Evolutionary conservation across 148 eudicot genomes (phyloP), one percentile per base, ranked within the genome.

Genomic region (Beta vulgaris): DNA sequence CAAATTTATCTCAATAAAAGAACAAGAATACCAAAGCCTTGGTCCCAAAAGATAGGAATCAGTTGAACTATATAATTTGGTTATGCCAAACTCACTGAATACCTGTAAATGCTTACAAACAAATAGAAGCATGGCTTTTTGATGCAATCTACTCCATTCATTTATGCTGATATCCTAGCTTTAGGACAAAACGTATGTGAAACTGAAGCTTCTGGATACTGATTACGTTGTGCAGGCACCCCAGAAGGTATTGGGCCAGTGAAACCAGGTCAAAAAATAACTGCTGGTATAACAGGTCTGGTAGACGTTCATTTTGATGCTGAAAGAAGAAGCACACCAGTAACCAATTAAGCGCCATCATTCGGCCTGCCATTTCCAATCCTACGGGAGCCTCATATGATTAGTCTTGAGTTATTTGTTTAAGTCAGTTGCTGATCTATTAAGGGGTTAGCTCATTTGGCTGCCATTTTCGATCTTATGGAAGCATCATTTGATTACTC

Each of bases 221-320:
- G 10, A 40, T 26, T 6, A 25, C 36, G 42, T n/a, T 58, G 66
- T 82, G 84, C 87, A 95, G 98, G 98, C 66, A 95, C 98, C 58
- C 98, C 98, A 31, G 84, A 88, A 80, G 98, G 98, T 19, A 90
- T 88, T 73, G 97, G 98, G 28, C 97, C 98, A 8, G 98, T 94
- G 25, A 94, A 90, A 78, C 83, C 88, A 58, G 97, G 98, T 21
- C 91, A 94, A 73, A 92, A 83, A 73, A 87, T 95, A 36, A 88
- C 90, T 26, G 96, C 92, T 55, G 98, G 98, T 59, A 92, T 95
- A 77, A 90, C 96, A 71, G 97, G 91, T 73, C 86, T 95, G 23
- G 34, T 95, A 49, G 97, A 92, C 44, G 77, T 89, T 61, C 85
- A 86, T 57, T 95, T 89, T 62, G 78, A 87, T 71, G 96, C 92